A percentile compares a stretch with the other conserved stretches of the same genome.
Conservation (phyloP, 2,329 filamentous ascomycete genomes). For the Drechslerella stenobrocha region DNA sequence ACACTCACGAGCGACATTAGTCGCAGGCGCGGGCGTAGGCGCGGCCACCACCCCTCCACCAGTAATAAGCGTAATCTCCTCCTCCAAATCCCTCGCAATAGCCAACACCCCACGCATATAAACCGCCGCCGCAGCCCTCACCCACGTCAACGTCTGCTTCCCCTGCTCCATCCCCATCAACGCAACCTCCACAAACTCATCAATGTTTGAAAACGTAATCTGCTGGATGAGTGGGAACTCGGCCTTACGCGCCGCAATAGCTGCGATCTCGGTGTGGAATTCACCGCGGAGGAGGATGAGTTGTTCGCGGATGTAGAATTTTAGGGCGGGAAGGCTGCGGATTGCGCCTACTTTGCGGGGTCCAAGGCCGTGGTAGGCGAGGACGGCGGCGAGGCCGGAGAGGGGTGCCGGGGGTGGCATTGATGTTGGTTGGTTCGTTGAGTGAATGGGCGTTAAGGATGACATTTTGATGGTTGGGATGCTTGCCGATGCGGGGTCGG, state of each 20-base stretch:
- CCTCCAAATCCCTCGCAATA: slow-evolving; percentile 19
- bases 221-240: not conserved
- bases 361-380: slow-evolving; percentile 9
- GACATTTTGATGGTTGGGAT: too few relatives aligned
- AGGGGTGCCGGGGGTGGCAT: not conserved
- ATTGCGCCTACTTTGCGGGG: not conserved
- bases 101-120: slow-evolving; percentile 4
- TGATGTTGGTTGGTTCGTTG: not conserved
- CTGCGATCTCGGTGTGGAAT: slow-evolving; percentile 12
- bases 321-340: not conserved
- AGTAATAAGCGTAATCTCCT: slow-evolving; percentile 14
- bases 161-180: not conserved
- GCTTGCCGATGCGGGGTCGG: too few relatives aligned
- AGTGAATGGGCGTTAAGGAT: not conserved
- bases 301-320: slow-evolving; percentile 1
- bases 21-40: too few relatives aligned
- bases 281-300: not conserved
- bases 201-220: slow-evolving; percentile 28
- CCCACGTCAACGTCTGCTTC: slow-evolving; percentile 23
- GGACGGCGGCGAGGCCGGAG: not conserved
- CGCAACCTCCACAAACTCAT: slow-evolving; percentile 7
- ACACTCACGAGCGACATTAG: too few relatives aligned
- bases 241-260: not conserved
- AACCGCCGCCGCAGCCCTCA: not conserved
- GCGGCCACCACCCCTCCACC: not conserved